Evolutionary conservation across 495 filamentous ascomycete genomes (phyloP).

Genomic region (Filosporella fistucella): DNA sequence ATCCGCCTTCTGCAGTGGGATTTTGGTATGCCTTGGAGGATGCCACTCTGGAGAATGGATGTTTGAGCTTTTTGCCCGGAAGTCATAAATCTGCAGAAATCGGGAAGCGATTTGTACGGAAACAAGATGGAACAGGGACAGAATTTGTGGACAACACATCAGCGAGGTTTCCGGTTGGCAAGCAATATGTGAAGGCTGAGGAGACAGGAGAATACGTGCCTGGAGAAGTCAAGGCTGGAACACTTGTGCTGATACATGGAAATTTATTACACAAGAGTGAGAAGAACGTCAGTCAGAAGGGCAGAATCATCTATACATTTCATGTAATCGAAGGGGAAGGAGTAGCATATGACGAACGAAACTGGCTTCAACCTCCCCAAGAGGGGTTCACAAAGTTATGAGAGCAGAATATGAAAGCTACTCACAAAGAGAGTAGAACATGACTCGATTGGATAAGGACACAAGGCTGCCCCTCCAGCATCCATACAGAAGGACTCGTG

Average conservation of each 20-base stretch:
- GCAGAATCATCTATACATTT: constrained; percentile 95
- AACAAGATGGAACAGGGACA: constrained; percentile 38
- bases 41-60: constrained; percentile 77
- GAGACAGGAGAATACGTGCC: constrained; percentile 50
- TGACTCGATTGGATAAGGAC: too few relatives aligned
- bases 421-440: too few relatives aligned
- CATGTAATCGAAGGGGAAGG: constrained; percentile 87
- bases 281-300: constrained; percentile 77
- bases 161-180: constrained; percentile 34
- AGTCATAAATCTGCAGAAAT: constrained; percentile 67
- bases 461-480: too few relatives aligned
- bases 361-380: constrained; percentile 86
- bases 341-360: constrained; percentile 76
- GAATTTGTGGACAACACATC: constrained; percentile 46
- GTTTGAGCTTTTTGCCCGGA: constrained; percentile 77
- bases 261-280: constrained; percentile 96
- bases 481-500: too few relatives aligned
- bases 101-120: constrained; percentile 69
- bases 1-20: constrained; percentile 84
- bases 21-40: constrained; percentile 98
- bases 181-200: constrained; percentile 30
- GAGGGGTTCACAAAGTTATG: constrained; percentile 54
- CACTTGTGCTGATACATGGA: constrained; percentile 90
- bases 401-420: neutral
- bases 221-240: constrained; percentile 80